These are phyloP conservation scores for Podaxis sp. DNA, from an alignment of 768 basidiomycete species.

Conservation along the genomic window DNA sequence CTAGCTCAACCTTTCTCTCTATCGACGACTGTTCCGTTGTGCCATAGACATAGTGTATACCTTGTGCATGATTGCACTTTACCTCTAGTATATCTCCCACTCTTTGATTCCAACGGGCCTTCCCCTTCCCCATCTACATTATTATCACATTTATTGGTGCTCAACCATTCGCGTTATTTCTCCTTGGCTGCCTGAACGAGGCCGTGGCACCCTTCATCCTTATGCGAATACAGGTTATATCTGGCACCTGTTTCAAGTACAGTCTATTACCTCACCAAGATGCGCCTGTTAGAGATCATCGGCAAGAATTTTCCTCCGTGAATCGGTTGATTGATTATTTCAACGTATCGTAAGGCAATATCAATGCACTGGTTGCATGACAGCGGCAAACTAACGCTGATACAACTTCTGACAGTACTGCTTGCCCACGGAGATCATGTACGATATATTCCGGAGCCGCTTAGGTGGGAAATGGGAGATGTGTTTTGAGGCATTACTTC, in stretches of 20 bases:
- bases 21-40: neutral
- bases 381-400: neutral
- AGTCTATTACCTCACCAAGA: too few species aligned
- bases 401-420: neutral
- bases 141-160: too few species aligned
- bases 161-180: too few species aligned
- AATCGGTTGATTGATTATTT: too few species aligned
- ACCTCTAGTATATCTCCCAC: neutral
- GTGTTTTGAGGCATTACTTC: conserved; percentile 45
- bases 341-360: too few species aligned
- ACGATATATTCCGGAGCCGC: neutral
- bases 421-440: neutral
- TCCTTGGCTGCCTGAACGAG: too few species aligned
- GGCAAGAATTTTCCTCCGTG: too few species aligned
- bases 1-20: neutral
- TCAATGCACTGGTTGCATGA: neutral
- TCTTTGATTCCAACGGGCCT: neutral
- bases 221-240: too few species aligned
- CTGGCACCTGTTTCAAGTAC: too few species aligned
- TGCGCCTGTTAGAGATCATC: neutral
- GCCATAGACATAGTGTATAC: neutral
- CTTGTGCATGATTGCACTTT: too few species aligned
- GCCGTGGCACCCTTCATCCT: too few species aligned
- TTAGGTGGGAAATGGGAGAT: neutral
- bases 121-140: too few species aligned